Base-by-base conservation (phyloP, 257 asterid genomes). In the Datura wrightii region DNA sequence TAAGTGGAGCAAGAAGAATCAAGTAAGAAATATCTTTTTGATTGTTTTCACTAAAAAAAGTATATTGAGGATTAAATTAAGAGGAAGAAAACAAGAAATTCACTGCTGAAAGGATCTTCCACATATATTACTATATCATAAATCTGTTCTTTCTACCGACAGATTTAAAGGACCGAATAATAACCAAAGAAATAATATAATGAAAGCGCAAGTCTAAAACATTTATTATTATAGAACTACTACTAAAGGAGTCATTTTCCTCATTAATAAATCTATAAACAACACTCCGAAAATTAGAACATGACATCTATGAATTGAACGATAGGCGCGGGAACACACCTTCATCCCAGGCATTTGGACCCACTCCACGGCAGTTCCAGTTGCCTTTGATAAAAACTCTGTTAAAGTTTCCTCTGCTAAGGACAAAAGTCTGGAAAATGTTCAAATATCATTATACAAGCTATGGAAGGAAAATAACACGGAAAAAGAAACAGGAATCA, bases 281-380 rank as follows among this genome's bases (percentile, higher is more conserved):
- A 76, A 31, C 65, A 52, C 65, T 14, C 31, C 50, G 52, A 78
- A 52, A 34, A 8, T 34, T 8, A 34, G 63, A 31, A 31, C 63
- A 50, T 31, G 44, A 52, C 46, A 13, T 76, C 31, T 13, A 71
- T 7, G 3, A 46, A 67, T n/a, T 0, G 46, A 54, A 79, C 34
- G 65, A 59, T 13, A 9, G 19, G 52, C 39, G 41, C 65, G 56
- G 24, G 74, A 34, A 13, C 11, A 58, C 46, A 96, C 99, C 99
- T 96, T 96, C 99, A 96, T 96, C 92, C 99, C 99, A 89, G 98
- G 99, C 99, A 96, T 93, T 90, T 94, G 99, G 93, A 96, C 96
- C 98, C 99, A 96, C 99, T 96, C 98, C 86, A 96, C 96, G 86
- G 98, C 99, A 84, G 99, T 96, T 87, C 99, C 99, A 86, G 99